Percentiles rank a stretch among this genome's conserved stretches.
Evolutionary conservation across 2,329 filamentous ascomycete species (phyloP).

Genomic region (Monilinia polystroma): DNA sequence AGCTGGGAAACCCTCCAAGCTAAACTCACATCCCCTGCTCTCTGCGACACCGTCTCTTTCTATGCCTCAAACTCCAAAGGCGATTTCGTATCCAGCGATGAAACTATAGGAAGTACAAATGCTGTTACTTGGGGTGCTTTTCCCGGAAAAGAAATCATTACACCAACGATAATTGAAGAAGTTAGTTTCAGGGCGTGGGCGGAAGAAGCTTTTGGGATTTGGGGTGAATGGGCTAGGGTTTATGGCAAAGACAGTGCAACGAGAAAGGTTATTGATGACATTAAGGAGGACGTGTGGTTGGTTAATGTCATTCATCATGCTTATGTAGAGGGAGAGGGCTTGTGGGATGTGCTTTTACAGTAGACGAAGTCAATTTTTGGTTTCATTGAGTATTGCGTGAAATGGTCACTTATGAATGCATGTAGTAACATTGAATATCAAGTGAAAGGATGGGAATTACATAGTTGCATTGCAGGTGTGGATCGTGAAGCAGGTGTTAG

Average conservation of each 20-base stretch:
- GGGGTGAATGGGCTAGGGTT: conserved; percentile 88
- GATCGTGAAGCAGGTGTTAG: too few relatives aligned
- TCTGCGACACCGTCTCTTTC: conserved; percentile 72
- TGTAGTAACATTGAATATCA: too few relatives aligned
- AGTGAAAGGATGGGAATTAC: too few relatives aligned
- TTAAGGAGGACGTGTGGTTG: conserved; percentile 74
- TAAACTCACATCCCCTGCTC: conserved; percentile 57
- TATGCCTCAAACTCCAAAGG: conserved; percentile 79
- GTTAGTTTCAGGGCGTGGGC: conserved; percentile 92
- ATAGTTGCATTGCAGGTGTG: too few relatives aligned
- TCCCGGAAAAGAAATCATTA: conserved; percentile 91
- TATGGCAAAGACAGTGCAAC: conserved; percentile 69
- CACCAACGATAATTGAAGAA: conserved; percentile 94
- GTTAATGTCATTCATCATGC: conserved; percentile 89
- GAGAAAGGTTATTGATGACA: conserved; percentile 65
- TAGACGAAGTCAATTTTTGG: not conserved
- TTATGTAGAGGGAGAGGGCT: conserved; percentile 65
- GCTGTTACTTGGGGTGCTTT: conserved; percentile 98
- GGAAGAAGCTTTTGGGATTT: conserved; percentile 95
- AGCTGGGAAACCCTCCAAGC: conserved; percentile 70
- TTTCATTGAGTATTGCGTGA: too few relatives aligned
- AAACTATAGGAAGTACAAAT: conserved; percentile 62
- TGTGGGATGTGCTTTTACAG: conserved; percentile 66
- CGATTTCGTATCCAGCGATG: conserved; percentile 73
- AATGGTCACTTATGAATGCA: too few relatives aligned